Evolutionary conservation across 768 basidiomycete species (phyloP).

Genomic region (Kwoniella dendrophila): DNA sequence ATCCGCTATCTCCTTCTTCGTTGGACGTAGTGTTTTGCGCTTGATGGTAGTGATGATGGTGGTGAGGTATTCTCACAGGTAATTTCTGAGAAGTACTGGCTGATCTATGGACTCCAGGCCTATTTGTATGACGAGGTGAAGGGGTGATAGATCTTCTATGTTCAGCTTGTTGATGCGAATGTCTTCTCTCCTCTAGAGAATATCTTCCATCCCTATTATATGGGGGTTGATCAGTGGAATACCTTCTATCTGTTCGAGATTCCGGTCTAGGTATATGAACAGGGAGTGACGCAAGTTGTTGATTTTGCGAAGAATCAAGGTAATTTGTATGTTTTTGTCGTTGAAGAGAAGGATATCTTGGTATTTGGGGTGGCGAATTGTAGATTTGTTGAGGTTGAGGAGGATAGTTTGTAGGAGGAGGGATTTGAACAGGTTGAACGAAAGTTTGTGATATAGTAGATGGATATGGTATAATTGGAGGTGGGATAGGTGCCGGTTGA

Average conservation of each 20-base stretch:
- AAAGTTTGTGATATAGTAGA: not conserved
- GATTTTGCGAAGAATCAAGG: slow-evolving; percentile 4
- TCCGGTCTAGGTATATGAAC: slow-evolving; percentile 3
- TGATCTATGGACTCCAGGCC: slow-evolving; percentile 7
- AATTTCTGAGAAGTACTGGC: slow-evolving; percentile 9
- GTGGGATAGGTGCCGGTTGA: slow-evolving; percentile 3
- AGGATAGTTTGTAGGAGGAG: slow-evolving; percentile 7
- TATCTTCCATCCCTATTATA: slow-evolving; percentile 4
- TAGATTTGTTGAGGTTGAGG: not conserved
- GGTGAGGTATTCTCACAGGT: not conserved
- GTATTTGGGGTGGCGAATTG: not conserved
- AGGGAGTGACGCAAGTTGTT: not conserved
- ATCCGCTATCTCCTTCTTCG: slow-evolving; percentile 4
- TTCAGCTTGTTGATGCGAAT: not conserved
- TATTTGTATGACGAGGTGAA: not conserved
- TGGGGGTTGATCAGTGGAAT: slow-evolving; percentile 1
- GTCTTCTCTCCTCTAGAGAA: not conserved
- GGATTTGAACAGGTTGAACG: not conserved
- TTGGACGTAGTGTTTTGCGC: not conserved
- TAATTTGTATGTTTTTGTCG: too few species aligned
- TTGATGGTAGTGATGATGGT: not conserved
- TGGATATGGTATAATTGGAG: slow-evolving; percentile 20
- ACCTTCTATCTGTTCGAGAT: not conserved
- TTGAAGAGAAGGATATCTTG: slow-evolving; percentile 5
- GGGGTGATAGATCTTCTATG: not conserved